These are phyloP conservation scores for Metschnikowia vanudenii DNA, from an alignment of 805 yeast species.

Conservation along the genomic window DNA sequence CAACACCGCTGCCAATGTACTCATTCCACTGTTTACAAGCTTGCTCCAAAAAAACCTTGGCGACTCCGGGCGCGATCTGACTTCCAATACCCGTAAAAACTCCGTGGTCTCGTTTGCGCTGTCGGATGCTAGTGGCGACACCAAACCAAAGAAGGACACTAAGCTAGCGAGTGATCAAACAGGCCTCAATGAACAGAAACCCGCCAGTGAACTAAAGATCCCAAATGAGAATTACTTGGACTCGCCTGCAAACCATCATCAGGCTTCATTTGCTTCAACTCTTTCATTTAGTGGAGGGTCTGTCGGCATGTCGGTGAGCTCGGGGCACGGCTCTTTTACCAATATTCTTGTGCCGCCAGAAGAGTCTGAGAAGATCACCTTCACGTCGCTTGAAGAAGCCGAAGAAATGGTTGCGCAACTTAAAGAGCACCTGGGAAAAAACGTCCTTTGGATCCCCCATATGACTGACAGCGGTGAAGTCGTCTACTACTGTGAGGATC, in stretches of 20 bases:
- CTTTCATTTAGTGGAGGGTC: slow-evolving; percentile 10
- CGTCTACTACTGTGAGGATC: slow-evolving; percentile 57
- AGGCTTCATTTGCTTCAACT: slow-evolving; percentile 14
- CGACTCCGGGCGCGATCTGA: slow-evolving; percentile 33
- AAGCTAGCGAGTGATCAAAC: too few species aligned
- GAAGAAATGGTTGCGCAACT: slow-evolving; percentile 27
- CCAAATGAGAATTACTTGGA: background rate
- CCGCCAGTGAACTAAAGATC: too few species aligned
- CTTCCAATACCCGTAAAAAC: slow-evolving; percentile 43
- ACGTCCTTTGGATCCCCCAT: slow-evolving; percentile 58
- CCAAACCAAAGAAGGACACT: too few species aligned
- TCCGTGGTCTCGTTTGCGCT: slow-evolving; percentile 51
- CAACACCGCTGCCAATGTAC: slow-evolving; percentile 45
- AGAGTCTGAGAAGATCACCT: slow-evolving; percentile 13
- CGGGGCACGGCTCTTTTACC: slow-evolving; percentile 8
- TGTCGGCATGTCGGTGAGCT: slow-evolving; percentile 1
- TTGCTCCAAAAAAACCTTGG: slow-evolving; percentile 33
- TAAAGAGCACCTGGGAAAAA: slow-evolving; percentile 18
- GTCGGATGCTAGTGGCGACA: slow-evolving; percentile 32
- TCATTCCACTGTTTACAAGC: slow-evolving; percentile 41
- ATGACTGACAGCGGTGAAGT: slow-evolving; percentile 54
- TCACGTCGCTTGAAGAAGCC: slow-evolving; percentile 29
- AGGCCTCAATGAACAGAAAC: too few species aligned
- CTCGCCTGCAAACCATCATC: slow-evolving; percentile 6
- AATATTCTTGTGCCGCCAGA: slow-evolving; percentile 16